Evolutionary conservation across 352 stramenopile species (phyloP).

Genomic region (Phytopythium montanum): DNA sequence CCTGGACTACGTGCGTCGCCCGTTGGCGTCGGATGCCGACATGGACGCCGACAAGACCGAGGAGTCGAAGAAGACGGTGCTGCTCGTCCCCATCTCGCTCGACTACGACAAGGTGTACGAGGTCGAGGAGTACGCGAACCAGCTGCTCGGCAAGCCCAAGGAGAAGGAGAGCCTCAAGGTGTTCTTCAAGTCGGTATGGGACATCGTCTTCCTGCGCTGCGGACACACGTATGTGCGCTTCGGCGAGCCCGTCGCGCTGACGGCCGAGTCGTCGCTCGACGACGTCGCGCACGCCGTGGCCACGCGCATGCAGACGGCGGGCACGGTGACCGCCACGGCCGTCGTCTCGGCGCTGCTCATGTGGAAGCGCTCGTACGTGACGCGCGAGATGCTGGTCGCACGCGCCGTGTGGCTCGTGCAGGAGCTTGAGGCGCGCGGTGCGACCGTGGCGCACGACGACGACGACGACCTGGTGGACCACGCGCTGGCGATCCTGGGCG

Average conservation of each 20-base stretch:
- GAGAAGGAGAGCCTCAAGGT: conserved; percentile 71
- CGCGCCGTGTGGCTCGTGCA: conserved; percentile 54
- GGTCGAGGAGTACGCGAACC: conserved; percentile 82
- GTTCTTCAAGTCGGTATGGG: conserved; percentile 70
- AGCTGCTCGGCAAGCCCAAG: conserved; percentile 85
- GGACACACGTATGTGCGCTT: conserved; percentile 88
- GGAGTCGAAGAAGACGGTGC: conserved; percentile 37
- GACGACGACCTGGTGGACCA: conserved; percentile 46
- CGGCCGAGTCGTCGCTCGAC: conserved; percentile 40
- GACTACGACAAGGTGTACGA: conserved; percentile 91
- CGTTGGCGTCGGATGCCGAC: not conserved
- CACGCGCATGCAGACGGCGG: conserved; percentile 67
- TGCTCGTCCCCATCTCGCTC: conserved; percentile 84
- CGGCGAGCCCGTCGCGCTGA: conserved; percentile 58
- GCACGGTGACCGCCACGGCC: conserved; percentile 72
- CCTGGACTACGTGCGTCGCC: conserved; percentile 41
- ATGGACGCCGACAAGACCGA: conserved; percentile 2
- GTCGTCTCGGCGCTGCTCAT: conserved; percentile 75
- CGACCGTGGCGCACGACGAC: conserved; percentile 60
- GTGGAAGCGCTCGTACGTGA: conserved; percentile 67
- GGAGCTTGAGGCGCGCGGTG: conserved; percentile 39
- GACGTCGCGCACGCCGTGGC: conserved; percentile 48
- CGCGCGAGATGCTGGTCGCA: conserved; percentile 48
- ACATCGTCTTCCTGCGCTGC: conserved; percentile 68
- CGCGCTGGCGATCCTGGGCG: conserved; percentile 57